Evolutionary conservation across 179 eudicot species (phyloP).

Genomic region (Beta corolliflora): DNA sequence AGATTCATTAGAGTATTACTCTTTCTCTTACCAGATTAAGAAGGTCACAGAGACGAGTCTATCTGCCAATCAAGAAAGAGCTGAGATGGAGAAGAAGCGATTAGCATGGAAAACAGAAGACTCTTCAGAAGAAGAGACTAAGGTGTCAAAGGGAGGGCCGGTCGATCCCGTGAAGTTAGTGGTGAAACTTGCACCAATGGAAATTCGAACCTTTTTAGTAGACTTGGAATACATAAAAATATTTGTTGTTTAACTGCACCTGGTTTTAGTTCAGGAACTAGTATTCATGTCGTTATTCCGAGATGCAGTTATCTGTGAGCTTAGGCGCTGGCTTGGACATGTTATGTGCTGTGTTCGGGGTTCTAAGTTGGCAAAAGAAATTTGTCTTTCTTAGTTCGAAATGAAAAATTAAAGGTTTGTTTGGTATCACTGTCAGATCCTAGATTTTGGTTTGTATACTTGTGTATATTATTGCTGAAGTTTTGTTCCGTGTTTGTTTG

Average conservation of each 20-base stretch:
- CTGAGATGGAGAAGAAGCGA: slow-evolving; percentile 70
- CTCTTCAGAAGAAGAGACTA: slow-evolving; percentile 35
- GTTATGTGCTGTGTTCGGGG: neutral
- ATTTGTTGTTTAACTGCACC: slow-evolving; percentile 27
- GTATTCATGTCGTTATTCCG: neutral
- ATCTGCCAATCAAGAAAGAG: slow-evolving; percentile 88
- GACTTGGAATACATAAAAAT: slow-evolving; percentile 52
- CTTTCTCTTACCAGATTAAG: slow-evolving; percentile 49
- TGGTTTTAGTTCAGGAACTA: neutral
- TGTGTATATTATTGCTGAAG: too few relatives aligned
- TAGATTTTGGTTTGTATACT: too few relatives aligned
- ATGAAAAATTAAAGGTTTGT: too few relatives aligned
- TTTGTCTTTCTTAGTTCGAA: neutral
- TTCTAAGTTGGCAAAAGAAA: neutral
- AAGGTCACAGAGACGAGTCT: slow-evolving; percentile 78
- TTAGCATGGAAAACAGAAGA: slow-evolving; percentile 73
- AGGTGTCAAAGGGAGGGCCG: slow-evolving; percentile 59
- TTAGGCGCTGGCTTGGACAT: neutral
- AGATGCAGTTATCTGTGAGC: neutral
- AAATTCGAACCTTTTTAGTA: slow-evolving; percentile 76
- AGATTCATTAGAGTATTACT: neutral
- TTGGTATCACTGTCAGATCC: too few relatives aligned
- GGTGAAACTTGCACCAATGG: slow-evolving; percentile 94
- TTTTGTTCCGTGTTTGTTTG: too few relatives aligned
- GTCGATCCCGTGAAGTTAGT: slow-evolving; percentile 61